Evolutionary conservation across 169 alveolate genomes (phyloP).

Genomic region (Perkinsus chesapeaki): DNA sequence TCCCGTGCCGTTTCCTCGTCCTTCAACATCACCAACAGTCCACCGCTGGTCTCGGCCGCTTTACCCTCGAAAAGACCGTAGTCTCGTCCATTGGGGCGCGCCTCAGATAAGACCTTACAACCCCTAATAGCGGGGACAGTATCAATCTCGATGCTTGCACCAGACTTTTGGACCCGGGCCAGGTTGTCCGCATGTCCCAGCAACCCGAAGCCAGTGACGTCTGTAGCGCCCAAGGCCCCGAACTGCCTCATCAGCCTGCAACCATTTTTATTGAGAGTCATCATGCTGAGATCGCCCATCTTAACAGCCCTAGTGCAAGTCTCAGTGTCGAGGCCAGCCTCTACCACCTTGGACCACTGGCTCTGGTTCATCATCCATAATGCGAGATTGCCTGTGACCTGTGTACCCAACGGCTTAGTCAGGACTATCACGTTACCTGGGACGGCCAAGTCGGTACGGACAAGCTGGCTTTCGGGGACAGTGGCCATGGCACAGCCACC

Average conservation of each 20-base stretch:
- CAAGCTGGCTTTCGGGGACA: slow-evolving; percentile 41
- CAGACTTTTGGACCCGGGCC: slow-evolving; percentile 42
- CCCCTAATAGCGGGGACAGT: slow-evolving; percentile 42
- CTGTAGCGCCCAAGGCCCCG: slow-evolving; percentile 59
- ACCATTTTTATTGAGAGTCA: slow-evolving; percentile 49
- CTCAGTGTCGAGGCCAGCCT: not conserved
- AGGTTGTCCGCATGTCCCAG: slow-evolving; percentile 62
- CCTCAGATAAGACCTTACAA: slow-evolving; percentile 25
- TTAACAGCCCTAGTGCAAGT: slow-evolving; percentile 25
- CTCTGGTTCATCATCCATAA: slow-evolving; percentile 35
- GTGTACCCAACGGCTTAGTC: slow-evolving; percentile 72
- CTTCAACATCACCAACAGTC: slow-evolving; percentile 46
- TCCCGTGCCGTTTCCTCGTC: slow-evolving; percentile 35
- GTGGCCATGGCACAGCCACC: slow-evolving; percentile 69
- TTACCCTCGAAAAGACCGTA: slow-evolving; percentile 45
- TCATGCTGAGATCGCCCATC: slow-evolving; percentile 53
- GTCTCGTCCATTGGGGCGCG: slow-evolving; percentile 14
- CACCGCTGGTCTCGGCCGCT: slow-evolving; percentile 75
- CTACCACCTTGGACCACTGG: not conserved
- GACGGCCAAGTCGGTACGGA: slow-evolving; percentile 49
- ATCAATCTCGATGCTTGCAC: slow-evolving; percentile 42
- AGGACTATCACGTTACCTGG: slow-evolving; percentile 61
- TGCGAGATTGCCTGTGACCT: slow-evolving; percentile 50
- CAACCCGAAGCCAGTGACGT: slow-evolving; percentile 75
- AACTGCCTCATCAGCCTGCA: slow-evolving; percentile 51